phyloP scores from a whole-genome alignment of 331 rosid species.

The Malus hybrid region DNA sequence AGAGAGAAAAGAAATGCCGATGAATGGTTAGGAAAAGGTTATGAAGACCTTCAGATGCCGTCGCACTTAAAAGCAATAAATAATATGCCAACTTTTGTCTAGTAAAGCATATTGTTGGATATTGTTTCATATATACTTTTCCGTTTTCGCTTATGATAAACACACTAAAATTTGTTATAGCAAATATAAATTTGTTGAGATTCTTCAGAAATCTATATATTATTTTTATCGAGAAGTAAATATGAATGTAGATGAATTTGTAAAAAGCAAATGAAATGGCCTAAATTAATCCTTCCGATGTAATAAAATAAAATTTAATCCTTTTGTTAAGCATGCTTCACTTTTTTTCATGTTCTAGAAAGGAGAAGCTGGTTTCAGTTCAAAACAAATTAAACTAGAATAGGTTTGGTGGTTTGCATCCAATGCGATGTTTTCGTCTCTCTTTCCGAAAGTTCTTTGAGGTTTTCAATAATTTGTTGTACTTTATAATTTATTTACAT shows the following conservation, averaged over 20 bases:
- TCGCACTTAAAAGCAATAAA: neutral
- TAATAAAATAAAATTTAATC: no score
- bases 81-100: neutral
- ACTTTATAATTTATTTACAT: no score
- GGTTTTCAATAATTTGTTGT: no score
- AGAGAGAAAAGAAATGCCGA: neutral
- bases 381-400: no score
- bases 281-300: neutral
- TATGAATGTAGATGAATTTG: neutral
- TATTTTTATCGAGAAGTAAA: neutral
- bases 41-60: neutral
- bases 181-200: neutral
- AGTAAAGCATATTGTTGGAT: neutral
- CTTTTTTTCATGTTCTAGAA: no score
- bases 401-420: no score
- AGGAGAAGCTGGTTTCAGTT: no score
- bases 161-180: neutral
- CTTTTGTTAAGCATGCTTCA: no score
- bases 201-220: neutral
- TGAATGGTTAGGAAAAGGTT: neutral
- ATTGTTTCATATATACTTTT: neutral
- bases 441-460: no score
- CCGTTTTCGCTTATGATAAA: neutral
- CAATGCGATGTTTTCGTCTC: no score
- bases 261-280: neutral